A percentile compares a stretch with the other conserved stretches of the same genome.
phyloP scores from a whole-genome alignment of 164 flowering plant genomes.

The Taxillus chinensis region DNA sequence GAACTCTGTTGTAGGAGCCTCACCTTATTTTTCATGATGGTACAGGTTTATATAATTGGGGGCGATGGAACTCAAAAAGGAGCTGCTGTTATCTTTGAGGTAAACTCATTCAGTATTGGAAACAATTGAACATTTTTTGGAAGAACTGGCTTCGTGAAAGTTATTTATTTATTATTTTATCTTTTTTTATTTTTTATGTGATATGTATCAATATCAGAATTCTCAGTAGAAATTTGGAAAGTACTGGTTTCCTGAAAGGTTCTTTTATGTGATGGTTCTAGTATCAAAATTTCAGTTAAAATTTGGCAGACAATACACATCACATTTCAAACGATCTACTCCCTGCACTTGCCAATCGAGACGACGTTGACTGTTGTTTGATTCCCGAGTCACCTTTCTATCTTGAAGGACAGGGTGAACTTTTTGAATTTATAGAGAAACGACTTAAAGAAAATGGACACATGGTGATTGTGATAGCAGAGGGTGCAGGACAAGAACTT shows the following conservation, averaged over 20 bases:
- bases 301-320: conserved; percentile 29
- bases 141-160: conserved; percentile 34
- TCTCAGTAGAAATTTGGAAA: too few species aligned
- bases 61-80: conserved; percentile 92
- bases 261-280: background rate
- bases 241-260: background rate
- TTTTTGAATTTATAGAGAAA: conserved; percentile 47
- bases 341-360: conserved; percentile 59
- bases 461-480: conserved; percentile 70
- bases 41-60: conserved; percentile 75
- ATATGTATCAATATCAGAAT: too few species aligned
- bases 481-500: conserved; percentile 77
- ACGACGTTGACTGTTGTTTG: conserved; percentile 72
- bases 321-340: conserved; percentile 58
- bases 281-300: conserved; percentile 10
- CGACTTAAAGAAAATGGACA: conserved; percentile 64
- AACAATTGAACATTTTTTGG: conserved; percentile 42
- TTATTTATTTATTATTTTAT: conserved; percentile 11
- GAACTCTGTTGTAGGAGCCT: background rate
- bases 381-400: conserved; percentile 79
- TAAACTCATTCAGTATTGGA: conserved; percentile 22
- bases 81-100: conserved; percentile 71
- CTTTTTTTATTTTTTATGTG: too few species aligned
- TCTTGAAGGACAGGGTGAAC: conserved; percentile 65
- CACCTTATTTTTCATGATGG: background rate